Evolutionary conservation across 23 red algal species (phyloP).

Genomic region (Agarophyton chilense): DNA sequence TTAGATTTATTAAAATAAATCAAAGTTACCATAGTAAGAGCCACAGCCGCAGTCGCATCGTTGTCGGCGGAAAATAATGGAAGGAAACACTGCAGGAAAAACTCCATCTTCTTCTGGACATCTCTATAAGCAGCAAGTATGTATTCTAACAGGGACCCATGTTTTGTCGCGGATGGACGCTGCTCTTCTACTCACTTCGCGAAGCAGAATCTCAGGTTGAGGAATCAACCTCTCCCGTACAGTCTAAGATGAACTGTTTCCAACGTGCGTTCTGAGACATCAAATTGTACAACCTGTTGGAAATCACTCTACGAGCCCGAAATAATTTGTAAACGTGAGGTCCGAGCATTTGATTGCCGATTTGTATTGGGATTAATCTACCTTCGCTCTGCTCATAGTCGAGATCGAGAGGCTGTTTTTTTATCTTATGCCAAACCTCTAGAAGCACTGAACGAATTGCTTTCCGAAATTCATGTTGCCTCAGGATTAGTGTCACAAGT

Average conservation of each 20-base stretch:
- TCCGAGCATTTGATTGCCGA: conserved; percentile 12
- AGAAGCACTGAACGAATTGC: background rate
- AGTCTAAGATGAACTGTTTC: background rate
- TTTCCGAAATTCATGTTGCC: background rate
- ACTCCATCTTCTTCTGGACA: no score
- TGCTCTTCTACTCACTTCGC: no score
- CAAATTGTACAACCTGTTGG: background rate
- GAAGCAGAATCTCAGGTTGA: no score
- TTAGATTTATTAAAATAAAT: no score
- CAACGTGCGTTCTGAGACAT: background rate
- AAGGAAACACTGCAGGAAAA: no score
- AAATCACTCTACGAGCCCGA: background rate
- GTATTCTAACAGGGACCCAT: no score
- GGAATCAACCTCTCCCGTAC: background rate
- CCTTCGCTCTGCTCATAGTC: background rate
- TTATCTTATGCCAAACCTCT: background rate
- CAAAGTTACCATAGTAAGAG: no score
- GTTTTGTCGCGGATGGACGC: no score
- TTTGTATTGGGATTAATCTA: background rate
- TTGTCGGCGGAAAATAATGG: no score
- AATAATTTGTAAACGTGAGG: conserved; percentile 18
- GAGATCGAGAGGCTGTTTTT: background rate
- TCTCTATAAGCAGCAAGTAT: no score
- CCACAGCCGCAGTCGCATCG: no score
- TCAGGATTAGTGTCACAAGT: background rate